Base-by-base conservation (phyloP, 140 eudicot genomes). In the Bidens hawaiensis region DNA sequence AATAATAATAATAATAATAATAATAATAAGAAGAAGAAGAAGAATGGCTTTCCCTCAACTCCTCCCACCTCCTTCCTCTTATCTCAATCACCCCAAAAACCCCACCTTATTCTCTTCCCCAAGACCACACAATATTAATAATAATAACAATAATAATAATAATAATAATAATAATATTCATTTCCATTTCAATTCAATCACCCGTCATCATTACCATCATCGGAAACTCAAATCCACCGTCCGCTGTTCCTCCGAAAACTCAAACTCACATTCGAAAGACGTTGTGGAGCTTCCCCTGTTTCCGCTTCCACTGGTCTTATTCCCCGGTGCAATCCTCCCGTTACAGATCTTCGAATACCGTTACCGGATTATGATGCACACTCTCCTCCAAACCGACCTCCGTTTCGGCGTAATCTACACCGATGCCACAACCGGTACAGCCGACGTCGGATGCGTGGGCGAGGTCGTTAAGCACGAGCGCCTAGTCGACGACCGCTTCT, bases 401-500 rank as follows among this genome's bases (percentile, higher is more conserved):
- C 95, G 97, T 0, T 89, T 89, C 75, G 97, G 97, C 69, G 90
- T 85, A 5, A 78, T 89, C 21, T 89, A 82, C 85, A 46, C 91
- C 71, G 95, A 85, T 62, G 51, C 91, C 66, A 31, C 88, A 42
- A 62, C 96, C 52, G 96, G 96, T 9, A 76, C 91, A 9, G 88
- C 96, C 52, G 95, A 88, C 25, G 94, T 91, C 12, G 98, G 98
- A 18, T 91, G 98, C 83, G 96, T 91, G 1, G 98, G 93, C 19
- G 98, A 91, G 71, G 95, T 91, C 33, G 78, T 89, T 15, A 85
- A 85, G 65, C 97, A 89, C 84, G 97, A 89, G 61, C 76, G 85
- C 17, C 91, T 89, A 31, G 84, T 65, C 5, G 96, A 91, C 25
- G 98, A 91, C 63, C 75, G 98, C 0, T 91, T 91, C 71, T 91